Evolutionary conservation across 2,329 filamentous ascomycete species (phyloP), one percentile per base, ranked within the genome.

Genomic region (Dothiorella sarmentorum): DNA sequence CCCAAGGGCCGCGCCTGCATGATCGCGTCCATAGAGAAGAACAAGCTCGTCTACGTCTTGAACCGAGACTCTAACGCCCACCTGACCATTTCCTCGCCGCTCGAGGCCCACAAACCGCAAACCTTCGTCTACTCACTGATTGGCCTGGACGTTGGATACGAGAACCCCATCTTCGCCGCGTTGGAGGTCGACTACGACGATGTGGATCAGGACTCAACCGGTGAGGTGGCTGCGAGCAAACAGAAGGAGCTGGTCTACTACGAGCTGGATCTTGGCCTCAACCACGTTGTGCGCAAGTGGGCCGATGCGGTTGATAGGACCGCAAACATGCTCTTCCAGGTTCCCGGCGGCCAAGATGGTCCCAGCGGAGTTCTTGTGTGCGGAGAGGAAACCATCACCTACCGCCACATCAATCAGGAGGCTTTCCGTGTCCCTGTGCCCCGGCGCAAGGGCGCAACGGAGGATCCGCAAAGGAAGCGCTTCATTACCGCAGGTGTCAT

Each of bases 21-120:
- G 71, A 90, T 97, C 62, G 91, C 94, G 9, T 93, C 92, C 4
- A 83, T 93, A 58, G 95, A 99, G 78, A 99, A 99, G 83, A 99
- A 97, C 79, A 99, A 99, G 79, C 88, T 99, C 59, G 94, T 99
- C 65, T 99, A 99, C 76, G 93, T 99, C 68, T 82, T 99, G 65
- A 97, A 97, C 75, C 88, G 95, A 64, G 96, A 96, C 76, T 85
- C 91, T 3, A 91, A 97, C 75, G 92, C 92, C 17, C 90, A 96
- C 73, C 85, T 99, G 67, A 95, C 92, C 38, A 99, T 99, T 52
- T 99, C 94, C 4, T 99, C 94, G 13, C 94, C 94, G 0, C 82
- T 99, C 17, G 95, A 99, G 75, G 95, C 94, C 2, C 93, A 99
- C 75, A 96, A 94, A 73, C 86, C 91, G 11, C 91, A 93, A 61